Percentiles rank a stretch among this genome's conserved stretches.
Conservation (phyloP, 306 rosid species). For the cucumber (Cucumis sativus) region Cucumber_9930_V3 NC_026657.2:29258501-29259000, state of each 20-base stretch:
- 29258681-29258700: background rate
- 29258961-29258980: background rate
- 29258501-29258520: slow-evolving; percentile 72
- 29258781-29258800: slow-evolving; percentile 1
- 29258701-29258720: background rate
- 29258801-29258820: slow-evolving; percentile 70
- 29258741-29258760: background rate
- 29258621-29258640: slow-evolving; percentile 76
- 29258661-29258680: background rate
- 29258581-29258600: slow-evolving; percentile 61
- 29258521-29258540: slow-evolving; percentile 89
- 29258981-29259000: background rate
- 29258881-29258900: slow-evolving; percentile 42
- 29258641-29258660: background rate
- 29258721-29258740: background rate
- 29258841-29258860: slow-evolving; percentile 91
- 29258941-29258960: background rate
- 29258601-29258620: slow-evolving; percentile 78
- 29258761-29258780: background rate
- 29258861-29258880: slow-evolving; percentile 96
- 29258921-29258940: background rate
- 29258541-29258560: slow-evolving; percentile 82
- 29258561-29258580: slow-evolving; percentile 55
- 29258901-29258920: background rate
- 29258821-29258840: slow-evolving; percentile 84